These are phyloP conservation scores for Podospora pseudopauciseta DNA, from an alignment of 495 filamentous ascomycete genomes.

Conservation along the genomic window DNA sequence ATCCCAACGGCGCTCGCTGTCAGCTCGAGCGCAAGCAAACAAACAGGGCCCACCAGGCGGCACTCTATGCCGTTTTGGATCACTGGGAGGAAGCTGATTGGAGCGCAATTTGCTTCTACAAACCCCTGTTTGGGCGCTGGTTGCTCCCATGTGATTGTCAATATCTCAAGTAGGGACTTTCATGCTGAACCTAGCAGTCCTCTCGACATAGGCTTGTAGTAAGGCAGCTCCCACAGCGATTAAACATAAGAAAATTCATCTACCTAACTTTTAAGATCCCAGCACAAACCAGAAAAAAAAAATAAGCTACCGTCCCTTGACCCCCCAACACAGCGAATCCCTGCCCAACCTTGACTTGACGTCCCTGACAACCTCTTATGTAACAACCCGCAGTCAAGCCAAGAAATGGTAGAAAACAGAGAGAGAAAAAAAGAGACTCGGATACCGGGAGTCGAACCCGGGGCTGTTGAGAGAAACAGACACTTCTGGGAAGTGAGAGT, in stretches of 20 bases:
- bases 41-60: neutral
- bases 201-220: too few species aligned
- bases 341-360: neutral
- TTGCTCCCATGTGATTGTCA: neutral
- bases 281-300: neutral
- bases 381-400: neutral
- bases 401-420: neutral
- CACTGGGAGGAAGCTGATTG: slow-evolving; percentile 11
- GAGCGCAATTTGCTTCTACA: neutral
- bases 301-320: neutral
- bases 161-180: too few species aligned
- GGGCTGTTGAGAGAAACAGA: slow-evolving; percentile 20
- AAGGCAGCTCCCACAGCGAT: too few species aligned
- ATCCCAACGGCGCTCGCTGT: neutral
- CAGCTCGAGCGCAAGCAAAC: neutral
- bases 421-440: slow-evolving; percentile 12
- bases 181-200: too few species aligned
- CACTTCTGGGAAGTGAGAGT: slow-evolving; percentile 19
- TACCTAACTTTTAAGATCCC: too few species aligned
- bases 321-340: neutral
- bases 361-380: neutral
- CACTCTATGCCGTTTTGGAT: neutral
- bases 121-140: neutral
- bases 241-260: too few species aligned
- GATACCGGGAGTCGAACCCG: slow-evolving; percentile 22